phyloP scores from a whole-genome alignment of 208 protist species.

The Leishmania major region DNA sequence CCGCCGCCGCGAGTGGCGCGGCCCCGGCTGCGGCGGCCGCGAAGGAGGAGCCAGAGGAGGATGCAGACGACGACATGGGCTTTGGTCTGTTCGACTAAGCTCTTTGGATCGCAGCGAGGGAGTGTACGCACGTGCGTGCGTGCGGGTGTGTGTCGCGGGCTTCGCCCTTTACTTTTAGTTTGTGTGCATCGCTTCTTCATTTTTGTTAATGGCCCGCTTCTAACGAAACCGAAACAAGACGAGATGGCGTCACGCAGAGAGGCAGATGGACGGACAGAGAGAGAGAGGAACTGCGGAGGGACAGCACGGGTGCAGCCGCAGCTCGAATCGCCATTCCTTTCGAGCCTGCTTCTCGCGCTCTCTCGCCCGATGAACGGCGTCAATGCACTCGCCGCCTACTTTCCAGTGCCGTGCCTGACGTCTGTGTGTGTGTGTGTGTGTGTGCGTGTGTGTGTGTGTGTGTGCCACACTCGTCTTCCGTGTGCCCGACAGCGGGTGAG shows the following conservation, averaged over 20 bases:
- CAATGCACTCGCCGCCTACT: not conserved
- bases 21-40: constrained; percentile 54
- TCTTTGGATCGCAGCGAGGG: not conserved
- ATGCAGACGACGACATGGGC: constrained; percentile 88
- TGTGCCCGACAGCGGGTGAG: not conserved
- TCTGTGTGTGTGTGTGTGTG: too few relatives aligned
- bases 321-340: not conserved
- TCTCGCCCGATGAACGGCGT: not conserved
- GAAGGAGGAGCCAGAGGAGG: constrained; percentile 74
- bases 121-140: not conserved
- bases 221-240: too few relatives aligned
- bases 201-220: not conserved
- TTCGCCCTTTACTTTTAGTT: not conserved
- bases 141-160: too few relatives aligned
- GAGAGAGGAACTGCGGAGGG: too few relatives aligned
- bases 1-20: constrained; percentile 12
- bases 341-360: not conserved
- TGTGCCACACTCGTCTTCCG: not conserved
- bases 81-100: constrained; percentile 92
- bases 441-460: not conserved
- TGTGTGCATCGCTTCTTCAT: not conserved
- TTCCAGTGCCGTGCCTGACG: not conserved
- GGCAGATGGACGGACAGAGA: too few relatives aligned
- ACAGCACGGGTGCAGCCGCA: not conserved
- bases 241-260: too few relatives aligned